Conservation (phyloP, 1,284 basidiomycete genomes). For the Fistulinella cinereoalba region DNA sequence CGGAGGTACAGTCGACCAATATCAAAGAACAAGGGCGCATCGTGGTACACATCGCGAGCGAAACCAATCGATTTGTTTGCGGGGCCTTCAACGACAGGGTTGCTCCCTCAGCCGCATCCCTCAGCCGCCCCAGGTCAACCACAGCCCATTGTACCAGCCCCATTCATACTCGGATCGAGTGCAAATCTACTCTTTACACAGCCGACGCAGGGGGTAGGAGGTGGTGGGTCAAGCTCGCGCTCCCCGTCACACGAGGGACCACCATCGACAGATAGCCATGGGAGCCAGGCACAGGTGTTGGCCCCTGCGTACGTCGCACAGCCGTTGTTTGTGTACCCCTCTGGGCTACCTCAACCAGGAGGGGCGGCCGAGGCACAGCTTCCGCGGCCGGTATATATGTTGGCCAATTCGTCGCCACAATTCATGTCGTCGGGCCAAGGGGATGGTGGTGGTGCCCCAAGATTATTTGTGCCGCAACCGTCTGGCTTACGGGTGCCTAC, state of each 20-base stretch:
- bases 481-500: slow-evolving; percentile 28
- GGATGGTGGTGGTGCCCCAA: slow-evolving; percentile 20
- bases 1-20: slow-evolving; percentile 33
- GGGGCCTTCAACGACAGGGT: slow-evolving; percentile 33
- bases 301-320: slow-evolving; percentile 35
- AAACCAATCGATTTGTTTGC: slow-evolving; percentile 30
- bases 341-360: slow-evolving; percentile 31
- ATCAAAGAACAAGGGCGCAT: slow-evolving; percentile 21
- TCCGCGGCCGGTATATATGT: slow-evolving; percentile 31
- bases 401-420: slow-evolving; percentile 27
- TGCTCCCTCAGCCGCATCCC: slow-evolving; percentile 23
- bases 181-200: slow-evolving; percentile 31
- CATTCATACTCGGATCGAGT: slow-evolving; percentile 34
- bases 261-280: slow-evolving; percentile 31
- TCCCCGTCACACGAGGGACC: slow-evolving; percentile 31
- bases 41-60: slow-evolving; percentile 30
- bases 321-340: slow-evolving; percentile 32
- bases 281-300: slow-evolving; percentile 27
- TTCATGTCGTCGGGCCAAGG: slow-evolving; percentile 21
- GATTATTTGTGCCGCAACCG: slow-evolving; percentile 25
- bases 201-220: slow-evolving; percentile 8
- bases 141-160: slow-evolving; percentile 18
- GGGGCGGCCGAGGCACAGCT: slow-evolving; percentile 21
- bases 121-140: not conserved
- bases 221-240: slow-evolving; percentile 23